phyloP scores from a whole-genome alignment of 176 grass and related monocot species.

The Paspalum vaginatum region DNA sequence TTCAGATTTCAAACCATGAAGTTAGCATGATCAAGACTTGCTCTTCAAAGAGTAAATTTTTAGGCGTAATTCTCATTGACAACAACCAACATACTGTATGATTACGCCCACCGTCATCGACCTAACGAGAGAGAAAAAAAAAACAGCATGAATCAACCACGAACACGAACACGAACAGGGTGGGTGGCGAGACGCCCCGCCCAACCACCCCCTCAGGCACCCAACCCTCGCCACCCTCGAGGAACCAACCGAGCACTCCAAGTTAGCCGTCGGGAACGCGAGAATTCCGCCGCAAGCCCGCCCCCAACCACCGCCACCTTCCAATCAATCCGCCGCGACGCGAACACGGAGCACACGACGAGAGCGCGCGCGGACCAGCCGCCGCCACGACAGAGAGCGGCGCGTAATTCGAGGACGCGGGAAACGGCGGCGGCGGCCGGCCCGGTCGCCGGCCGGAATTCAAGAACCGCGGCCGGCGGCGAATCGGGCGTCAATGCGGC shows the following conservation, averaged over 20 bases:
- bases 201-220: conserved; percentile 25
- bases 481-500: conserved; percentile 31
- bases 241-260: conserved; percentile 30
- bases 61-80: conserved; percentile 5
- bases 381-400: neutral
- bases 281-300: conserved; percentile 28
- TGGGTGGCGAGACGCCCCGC: conserved; percentile 31
- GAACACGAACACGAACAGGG: conserved; percentile 14
- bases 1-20: conserved; percentile 20
- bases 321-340: conserved; percentile 45
- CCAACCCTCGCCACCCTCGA: conserved; percentile 21
- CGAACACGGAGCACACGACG: conserved; percentile 17
- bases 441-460: conserved; percentile 17
- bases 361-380: too few species aligned
- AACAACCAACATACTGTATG: neutral
- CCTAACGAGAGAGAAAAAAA: neutral
- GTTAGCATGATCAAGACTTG: neutral
- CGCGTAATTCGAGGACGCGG: conserved; percentile 15
- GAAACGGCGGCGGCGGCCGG: neutral
- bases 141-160: conserved; percentile 6
- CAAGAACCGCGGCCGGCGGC: neutral
- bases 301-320: conserved; percentile 62
- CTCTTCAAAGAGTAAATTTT: neutral
- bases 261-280: conserved; percentile 7
- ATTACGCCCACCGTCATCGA: conserved; percentile 5